phyloP scores from a whole-genome alignment of 2,329 filamentous ascomycete species.

The Colletotrichum trifolii region DNA sequence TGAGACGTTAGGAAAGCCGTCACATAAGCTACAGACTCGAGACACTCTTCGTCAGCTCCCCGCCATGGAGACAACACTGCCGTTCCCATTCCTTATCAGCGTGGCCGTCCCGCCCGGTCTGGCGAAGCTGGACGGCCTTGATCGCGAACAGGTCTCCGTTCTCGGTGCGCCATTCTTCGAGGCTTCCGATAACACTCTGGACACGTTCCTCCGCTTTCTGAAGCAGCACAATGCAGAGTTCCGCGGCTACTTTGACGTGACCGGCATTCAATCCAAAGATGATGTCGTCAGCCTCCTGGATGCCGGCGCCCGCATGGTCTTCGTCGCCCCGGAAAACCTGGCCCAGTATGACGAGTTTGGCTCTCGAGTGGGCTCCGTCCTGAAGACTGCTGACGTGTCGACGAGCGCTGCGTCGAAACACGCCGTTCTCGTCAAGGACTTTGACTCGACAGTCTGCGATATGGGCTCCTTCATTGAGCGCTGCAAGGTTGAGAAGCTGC shows the following conservation, averaged over 20 bases:
- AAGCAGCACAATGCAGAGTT: conserved; percentile 62
- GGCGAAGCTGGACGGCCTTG: conserved; percentile 63
- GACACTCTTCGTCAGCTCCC: conserved; percentile 1
- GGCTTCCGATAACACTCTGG: conserved; percentile 60
- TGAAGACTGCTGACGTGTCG: conserved; percentile 58
- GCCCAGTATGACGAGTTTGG: conserved; percentile 66
- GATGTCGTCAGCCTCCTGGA: conserved; percentile 86
- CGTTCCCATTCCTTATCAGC: conserved; percentile 71
- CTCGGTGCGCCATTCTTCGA: conserved; percentile 70
- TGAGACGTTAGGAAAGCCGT: conserved; percentile 8
- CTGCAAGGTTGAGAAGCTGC: conserved; percentile 57
- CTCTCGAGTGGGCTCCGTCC: conserved; percentile 64
- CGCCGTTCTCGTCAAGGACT: conserved; percentile 63
- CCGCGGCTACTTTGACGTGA: conserved; percentile 81
- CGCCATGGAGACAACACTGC: conserved; percentile 72
- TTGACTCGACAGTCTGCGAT: conserved; percentile 57
- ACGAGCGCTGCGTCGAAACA: conserved; percentile 53
- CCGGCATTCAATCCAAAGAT: conserved; percentile 73
- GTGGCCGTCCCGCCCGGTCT: conserved; percentile 63
- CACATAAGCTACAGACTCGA: conserved; percentile 1
- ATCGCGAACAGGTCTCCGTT: conserved; percentile 66
- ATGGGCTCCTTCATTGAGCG: conserved; percentile 57
- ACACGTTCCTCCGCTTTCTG: conserved; percentile 60
- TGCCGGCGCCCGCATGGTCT: conserved; percentile 84
- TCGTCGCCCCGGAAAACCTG: conserved; percentile 79